Percentiles rank a stretch among this genome's conserved stretches.
phyloP scores from a whole-genome alignment of 192 early-diverging fungal species.

The Linnemannia schmuckeri region DNA sequence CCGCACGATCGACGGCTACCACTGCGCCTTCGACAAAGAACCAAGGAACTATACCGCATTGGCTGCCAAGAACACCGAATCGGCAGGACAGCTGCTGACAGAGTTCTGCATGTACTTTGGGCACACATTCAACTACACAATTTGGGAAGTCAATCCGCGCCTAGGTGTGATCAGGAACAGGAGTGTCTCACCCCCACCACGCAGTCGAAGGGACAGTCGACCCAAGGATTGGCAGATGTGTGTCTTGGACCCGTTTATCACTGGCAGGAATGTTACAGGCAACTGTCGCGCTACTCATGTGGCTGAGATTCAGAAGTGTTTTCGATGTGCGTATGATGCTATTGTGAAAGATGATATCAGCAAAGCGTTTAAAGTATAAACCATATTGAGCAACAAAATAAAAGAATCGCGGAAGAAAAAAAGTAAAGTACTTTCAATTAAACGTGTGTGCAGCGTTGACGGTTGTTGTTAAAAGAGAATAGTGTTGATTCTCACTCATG shows the following conservation, averaged over 20 bases:
- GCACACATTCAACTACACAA: not conserved
- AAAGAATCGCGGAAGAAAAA: too few species aligned
- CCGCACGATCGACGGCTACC: not conserved
- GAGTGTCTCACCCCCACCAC: not conserved
- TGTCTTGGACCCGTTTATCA: slow-evolving; percentile 9
- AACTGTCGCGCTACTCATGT: not conserved
- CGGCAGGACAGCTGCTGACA: not conserved
- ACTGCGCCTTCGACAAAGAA: slow-evolving; percentile 6
- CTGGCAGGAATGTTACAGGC: slow-evolving; percentile 5
- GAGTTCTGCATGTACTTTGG: not conserved
- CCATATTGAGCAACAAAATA: too few species aligned
- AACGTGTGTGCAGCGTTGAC: not conserved
- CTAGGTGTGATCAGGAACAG: not conserved
- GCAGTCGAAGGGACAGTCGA: not conserved
- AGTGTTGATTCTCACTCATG: slow-evolving; percentile 3
- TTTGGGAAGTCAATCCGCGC: not conserved
- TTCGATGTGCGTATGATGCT: too few species aligned
- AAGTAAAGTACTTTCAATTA: too few species aligned
- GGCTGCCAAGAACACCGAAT: not conserved
- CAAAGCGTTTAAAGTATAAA: too few species aligned
- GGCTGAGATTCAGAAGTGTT: too few species aligned
- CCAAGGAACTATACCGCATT: not conserved
- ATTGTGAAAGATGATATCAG: too few species aligned
- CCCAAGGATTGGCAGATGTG: not conserved
- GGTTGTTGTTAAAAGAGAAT: not conserved